These are phyloP conservation scores for Brassica cretica DNA, from an alignment of 345 rosid genomes.

Conservation along the genomic window DNA sequence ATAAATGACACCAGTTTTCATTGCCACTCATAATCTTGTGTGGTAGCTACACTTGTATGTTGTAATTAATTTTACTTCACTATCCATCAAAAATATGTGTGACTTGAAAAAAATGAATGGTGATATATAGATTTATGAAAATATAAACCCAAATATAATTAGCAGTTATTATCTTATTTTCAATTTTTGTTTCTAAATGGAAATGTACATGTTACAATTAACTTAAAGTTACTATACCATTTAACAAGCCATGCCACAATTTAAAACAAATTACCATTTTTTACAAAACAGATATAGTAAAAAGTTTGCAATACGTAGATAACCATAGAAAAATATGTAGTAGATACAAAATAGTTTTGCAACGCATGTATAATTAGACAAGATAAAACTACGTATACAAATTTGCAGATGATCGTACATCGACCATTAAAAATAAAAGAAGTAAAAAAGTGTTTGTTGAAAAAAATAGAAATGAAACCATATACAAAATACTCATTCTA, in stretches of 20 bases:
- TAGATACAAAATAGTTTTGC: background rate
- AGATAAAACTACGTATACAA: background rate
- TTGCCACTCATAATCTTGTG: background rate
- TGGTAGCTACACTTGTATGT: background rate
- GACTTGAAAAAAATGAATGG: background rate
- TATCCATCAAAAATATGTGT: background rate
- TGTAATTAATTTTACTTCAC: background rate
- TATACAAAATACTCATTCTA: too few species aligned
- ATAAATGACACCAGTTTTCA: too few species aligned
- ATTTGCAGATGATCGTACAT: background rate
- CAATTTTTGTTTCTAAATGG: background rate
- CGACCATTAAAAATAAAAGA: background rate
- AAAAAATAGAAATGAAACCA: background rate
- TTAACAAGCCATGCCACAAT: background rate
- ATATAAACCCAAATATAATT: background rate
- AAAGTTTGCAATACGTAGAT: too few species aligned
- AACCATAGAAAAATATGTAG: too few species aligned
- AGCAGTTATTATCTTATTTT: background rate
- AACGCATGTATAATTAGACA: background rate
- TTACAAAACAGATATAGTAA: too few species aligned
- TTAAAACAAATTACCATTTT: background rate
- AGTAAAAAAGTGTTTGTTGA: background rate
- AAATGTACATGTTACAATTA: too few species aligned
- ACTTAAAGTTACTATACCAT: background rate
- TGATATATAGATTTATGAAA: background rate